Percentiles rank a stretch among this genome's conserved stretches.
Conservation (phyloP, 1,284 basidiomycete genomes). For the Cystobasidium sp. region DNA sequence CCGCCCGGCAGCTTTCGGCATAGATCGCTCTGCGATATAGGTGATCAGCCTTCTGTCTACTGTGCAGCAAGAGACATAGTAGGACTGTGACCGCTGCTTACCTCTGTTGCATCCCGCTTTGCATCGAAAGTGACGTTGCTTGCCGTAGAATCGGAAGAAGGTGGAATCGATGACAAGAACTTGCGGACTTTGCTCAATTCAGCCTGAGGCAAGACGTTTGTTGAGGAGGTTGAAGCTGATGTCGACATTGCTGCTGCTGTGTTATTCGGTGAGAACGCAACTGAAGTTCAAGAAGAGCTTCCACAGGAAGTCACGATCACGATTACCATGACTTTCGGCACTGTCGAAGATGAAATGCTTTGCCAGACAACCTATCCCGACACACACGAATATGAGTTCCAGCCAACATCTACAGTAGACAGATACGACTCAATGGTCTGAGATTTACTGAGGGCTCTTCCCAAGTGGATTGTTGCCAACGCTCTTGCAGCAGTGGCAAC, state of each 20-base stretch:
- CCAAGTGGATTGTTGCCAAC: background rate
- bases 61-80: background rate
- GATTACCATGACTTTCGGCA: background rate
- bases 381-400: too few relatives aligned
- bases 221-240: slow-evolving; percentile 13
- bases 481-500: background rate
- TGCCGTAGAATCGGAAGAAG: slow-evolving; percentile 23
- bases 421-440: too few relatives aligned
- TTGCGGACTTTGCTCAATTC: slow-evolving; percentile 31
- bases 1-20: slow-evolving; percentile 40
- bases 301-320: background rate
- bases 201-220: background rate
- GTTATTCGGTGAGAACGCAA: background rate
- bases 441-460: too few relatives aligned
- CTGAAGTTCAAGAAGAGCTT: background rate
- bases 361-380: too few relatives aligned
- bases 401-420: too few relatives aligned
- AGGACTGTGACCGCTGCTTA: background rate
- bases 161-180: slow-evolving; percentile 36
- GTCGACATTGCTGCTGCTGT: background rate
- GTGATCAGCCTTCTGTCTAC: background rate
- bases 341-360: too few relatives aligned
- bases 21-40: slow-evolving; percentile 28
- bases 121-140: slow-evolving; percentile 44
- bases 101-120: slow-evolving; percentile 38